Evolutionary conservation across 768 basidiomycete genomes (phyloP), one percentile per base, ranked within the genome.

Genomic region (Tricholomella constricta): DNA sequence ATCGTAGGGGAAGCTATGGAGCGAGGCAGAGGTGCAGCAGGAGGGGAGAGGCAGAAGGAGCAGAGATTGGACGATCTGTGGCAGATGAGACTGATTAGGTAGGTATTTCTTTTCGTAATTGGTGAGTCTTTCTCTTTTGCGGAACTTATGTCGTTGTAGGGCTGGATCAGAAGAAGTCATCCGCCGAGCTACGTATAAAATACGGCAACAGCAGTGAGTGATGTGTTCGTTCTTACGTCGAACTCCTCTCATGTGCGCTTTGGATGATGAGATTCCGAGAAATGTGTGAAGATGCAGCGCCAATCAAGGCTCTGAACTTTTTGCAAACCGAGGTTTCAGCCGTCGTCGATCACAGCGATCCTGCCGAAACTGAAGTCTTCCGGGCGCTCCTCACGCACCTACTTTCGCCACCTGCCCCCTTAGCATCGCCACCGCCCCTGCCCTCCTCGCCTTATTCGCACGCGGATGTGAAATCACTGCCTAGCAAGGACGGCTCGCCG

Each of bases 1-100:
- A 62, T 45, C 38, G 55, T 34, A 45, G 57, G 40, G 12, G 35
- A 41, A 32, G 31, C 31, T 54, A 45, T 55, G 59, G 60, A 57
- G 61, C 58, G 54, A 55, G 29, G 50, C 55, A 44, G 25, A 67
- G 63, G 52, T 46, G 25, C 10, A 27, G 59, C 57, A 17, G 65
- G 60, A 23, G 67, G 68, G 41, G 67, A 72, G 1, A 54, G 36
- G 15, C 58, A 62, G 31, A 71, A 66, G 48, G 80, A 83, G 58
- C 73, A 66, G 52, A 73, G 88, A 53, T 58, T 92, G 65, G 83
- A 88, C 62, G 90, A 91, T 66, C 84, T 93, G 56, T 93, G 91
- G 90, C 77, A 73, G 65, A 86, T 91, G 84, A 74, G 71, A 31
- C 64, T 92, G 31, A 65, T 77, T 57, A 80, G 89, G 90, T 89